Conservation (phyloP, 1,139 yeast genomes). For the Kazachstania sp. region DNA sequence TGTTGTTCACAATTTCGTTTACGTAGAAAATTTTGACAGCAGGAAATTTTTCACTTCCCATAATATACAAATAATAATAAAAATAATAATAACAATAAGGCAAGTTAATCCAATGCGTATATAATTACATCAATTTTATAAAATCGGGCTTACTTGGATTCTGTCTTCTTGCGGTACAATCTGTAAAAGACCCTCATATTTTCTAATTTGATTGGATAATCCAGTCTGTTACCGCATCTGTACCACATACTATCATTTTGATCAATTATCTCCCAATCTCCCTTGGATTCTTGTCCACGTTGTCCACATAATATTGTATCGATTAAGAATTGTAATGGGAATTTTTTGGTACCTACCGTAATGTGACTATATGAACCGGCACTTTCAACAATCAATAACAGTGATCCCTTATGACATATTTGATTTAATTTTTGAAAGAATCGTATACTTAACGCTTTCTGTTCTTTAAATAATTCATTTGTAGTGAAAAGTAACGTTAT, state of each 20-base stretch:
- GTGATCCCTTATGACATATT: constrained; percentile 46
- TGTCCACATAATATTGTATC: constrained; percentile 63
- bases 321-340: constrained; percentile 74
- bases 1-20: no score
- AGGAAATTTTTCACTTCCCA: no score
- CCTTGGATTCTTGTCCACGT: constrained; percentile 36
- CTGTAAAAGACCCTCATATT: constrained; percentile 83
- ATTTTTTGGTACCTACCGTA: constrained; percentile 60
- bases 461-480: constrained; percentile 70
- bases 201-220: constrained; percentile 66
- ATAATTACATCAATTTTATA: no score
- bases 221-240: constrained; percentile 46
- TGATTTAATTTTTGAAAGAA: constrained; percentile 46
- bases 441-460: constrained; percentile 51
- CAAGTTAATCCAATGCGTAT: no score
- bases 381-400: constrained; percentile 67
- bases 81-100: no score
- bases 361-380: constrained; percentile 87
- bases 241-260: constrained; percentile 78
- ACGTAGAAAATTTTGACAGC: no score
- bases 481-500: constrained; percentile 77
- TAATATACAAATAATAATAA: no score
- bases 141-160: neutral
- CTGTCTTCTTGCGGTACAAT: constrained; percentile 45
- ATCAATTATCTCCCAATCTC: constrained; percentile 59